Base-by-base conservation (phyloP, 1,139 yeast species). In the Yamadazyma spencermartinsiae region DNA sequence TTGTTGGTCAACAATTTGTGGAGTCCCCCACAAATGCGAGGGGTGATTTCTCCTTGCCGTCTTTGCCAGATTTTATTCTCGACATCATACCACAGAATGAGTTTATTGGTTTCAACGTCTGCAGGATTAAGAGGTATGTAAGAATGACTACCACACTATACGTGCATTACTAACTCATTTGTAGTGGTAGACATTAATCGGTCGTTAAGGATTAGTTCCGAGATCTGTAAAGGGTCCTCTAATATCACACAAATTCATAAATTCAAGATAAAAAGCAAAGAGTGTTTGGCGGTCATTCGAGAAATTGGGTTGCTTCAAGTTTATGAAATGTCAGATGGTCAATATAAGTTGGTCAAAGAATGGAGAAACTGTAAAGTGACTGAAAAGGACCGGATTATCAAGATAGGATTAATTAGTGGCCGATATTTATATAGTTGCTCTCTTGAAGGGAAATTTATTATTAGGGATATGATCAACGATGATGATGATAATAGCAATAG, bases 401-500 rank as follows among this genome's bases (percentile, higher is more conserved):
- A 57, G 8, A 44, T 65, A 16, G 69, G 65, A 1, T 45, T 64
- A 11, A 39, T 64, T 28, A 51, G 56, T 21, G 43, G 54, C 30
- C 66, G 57, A 40, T 68, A 58, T 48, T 59, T 75, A 24, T 69
- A 67, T 44, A 65, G 69, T 31, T 74, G 80, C 46, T 71, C 76
- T 3, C 54, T 56, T 10, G 65, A 65, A 8, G 81, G 81, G 6
- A 61, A 61, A 38, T 57, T 74, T 23, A 58, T 68, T 2, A 52
- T 74, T 12, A 61, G 76, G n/a, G 78, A 73, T 42, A 52, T 73
- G 44, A 54, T 66, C 33, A 61, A 68, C 41, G 72, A 68, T 46
- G 74, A 68, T 42, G 61, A 63, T 17, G 56, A 61, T 38, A 31
- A 54, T 18, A 56, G 68, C 39, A 62, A 58, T 40, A 55, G 54